Evolutionary conservation across 306 rosid species (phyloP).

Genomic region (Geum urbanum): DNA sequence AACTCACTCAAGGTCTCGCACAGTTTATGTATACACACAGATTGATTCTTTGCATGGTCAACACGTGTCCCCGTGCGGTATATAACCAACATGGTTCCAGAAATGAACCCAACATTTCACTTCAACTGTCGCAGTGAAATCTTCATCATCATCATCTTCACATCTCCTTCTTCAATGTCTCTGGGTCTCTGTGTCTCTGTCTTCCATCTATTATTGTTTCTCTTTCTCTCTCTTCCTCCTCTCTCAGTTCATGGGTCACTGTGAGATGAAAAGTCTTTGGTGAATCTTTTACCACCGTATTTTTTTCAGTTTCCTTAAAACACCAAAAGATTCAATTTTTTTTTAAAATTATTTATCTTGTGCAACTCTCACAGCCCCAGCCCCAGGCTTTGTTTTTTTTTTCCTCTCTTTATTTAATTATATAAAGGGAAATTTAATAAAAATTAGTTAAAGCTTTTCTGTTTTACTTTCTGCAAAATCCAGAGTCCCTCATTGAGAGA

Average conservation of each 20-base stretch:
- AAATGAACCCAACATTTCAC: background rate
- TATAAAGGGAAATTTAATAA: conserved; percentile 9
- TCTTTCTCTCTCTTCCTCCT: background rate
- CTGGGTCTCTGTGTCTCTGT: background rate
- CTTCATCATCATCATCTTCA: no score
- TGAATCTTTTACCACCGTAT: conserved; percentile 39
- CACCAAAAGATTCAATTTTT: conserved; percentile 28
- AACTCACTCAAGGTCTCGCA: no score
- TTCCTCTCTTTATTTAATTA: background rate
- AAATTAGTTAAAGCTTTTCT: conserved; percentile 37
- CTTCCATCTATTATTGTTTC: background rate
- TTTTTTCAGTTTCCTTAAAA: conserved; percentile 30
- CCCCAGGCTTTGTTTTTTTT: conserved; percentile 11
- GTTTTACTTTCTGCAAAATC: conserved; percentile 39
- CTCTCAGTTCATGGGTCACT: conserved; percentile 13
- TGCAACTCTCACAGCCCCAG: conserved; percentile 12
- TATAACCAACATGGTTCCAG: conserved; percentile 1
- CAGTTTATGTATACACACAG: background rate
- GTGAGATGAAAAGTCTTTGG: conserved; percentile 24
- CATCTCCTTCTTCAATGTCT: no score
- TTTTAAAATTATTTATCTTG: background rate
- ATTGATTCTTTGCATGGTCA: conserved; percentile 45
- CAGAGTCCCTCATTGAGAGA: conserved; percentile 7
- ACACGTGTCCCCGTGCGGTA: conserved; percentile 32
- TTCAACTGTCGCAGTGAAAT: conserved; percentile 9